These are phyloP conservation scores for Rehmannia glutinosa DNA, from an alignment of 257 asterid species.

Conservation along the genomic window DNA sequence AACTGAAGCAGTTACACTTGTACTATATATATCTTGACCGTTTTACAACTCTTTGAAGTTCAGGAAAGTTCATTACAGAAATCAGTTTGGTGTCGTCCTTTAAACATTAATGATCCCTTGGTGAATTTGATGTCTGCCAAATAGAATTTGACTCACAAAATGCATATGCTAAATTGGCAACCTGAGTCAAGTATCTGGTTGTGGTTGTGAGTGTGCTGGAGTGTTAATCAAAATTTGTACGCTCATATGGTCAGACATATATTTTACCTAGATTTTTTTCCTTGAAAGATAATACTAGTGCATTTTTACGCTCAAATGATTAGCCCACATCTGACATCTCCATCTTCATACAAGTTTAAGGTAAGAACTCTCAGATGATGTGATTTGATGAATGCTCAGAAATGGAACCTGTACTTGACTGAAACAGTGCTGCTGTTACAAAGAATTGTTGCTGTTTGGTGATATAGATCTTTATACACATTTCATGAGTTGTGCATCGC, in stretches of 20 bases:
- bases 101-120: neutral
- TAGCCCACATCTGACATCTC: neutral
- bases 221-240: neutral
- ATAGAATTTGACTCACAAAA: neutral
- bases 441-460: neutral
- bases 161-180: constrained; percentile 4
- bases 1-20: no score
- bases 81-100: neutral
- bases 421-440: neutral
- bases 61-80: constrained; percentile 2
- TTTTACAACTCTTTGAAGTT: no score
- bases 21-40: no score
- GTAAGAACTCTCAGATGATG: neutral
- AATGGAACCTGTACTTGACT: neutral
- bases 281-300: no score
- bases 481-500: no score
- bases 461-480: no score
- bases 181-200: neutral
- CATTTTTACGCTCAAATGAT: no score
- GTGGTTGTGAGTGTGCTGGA: neutral
- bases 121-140: neutral
- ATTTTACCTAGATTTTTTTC: no score
- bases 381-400: constrained; percentile 2
- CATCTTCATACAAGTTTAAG: neutral
- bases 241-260: neutral